These are phyloP conservation scores for Sporothrix mexicana DNA, from an alignment of 2,329 filamentous ascomycete genomes.

Conservation along the genomic window DNA sequence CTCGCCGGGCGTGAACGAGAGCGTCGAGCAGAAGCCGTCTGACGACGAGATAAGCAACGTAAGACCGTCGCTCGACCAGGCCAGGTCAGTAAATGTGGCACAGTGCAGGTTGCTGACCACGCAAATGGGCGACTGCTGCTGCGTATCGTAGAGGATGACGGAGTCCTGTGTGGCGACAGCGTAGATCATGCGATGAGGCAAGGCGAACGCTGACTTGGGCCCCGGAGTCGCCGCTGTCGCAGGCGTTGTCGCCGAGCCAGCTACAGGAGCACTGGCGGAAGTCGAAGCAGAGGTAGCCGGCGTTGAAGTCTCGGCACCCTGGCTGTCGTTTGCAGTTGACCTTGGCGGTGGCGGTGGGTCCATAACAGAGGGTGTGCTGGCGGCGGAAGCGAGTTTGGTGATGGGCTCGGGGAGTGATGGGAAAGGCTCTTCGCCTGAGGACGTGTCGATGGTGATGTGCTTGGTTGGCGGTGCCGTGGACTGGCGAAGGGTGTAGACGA, in stretches of 20 bases:
- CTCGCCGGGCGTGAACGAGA: constrained; percentile 84
- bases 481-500: constrained; percentile 82
- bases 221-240: constrained; percentile 60
- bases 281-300: neutral
- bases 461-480: constrained; percentile 72
- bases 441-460: constrained; percentile 93
- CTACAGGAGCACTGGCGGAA: neutral
- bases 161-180: constrained; percentile 97
- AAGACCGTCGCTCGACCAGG: constrained; percentile 68
- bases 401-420: constrained; percentile 83
- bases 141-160: constrained; percentile 93
- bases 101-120: constrained; percentile 97
- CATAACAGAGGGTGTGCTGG: constrained; percentile 33
- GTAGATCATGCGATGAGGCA: constrained; percentile 94
- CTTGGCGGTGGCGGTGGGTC: constrained; percentile 48
- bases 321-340: constrained; percentile 35
- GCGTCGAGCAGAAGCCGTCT: constrained; percentile 93
- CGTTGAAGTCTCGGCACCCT: constrained; percentile 42
- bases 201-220: constrained; percentile 74
- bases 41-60: constrained; percentile 67
- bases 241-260: constrained; percentile 37
- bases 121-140: constrained; percentile 91
- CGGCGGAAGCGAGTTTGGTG: constrained; percentile 67
- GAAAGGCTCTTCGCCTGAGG: constrained; percentile 83
- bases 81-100: constrained; percentile 94